These are phyloP conservation scores for Candida succiphila DNA, from an alignment of 805 yeast genomes.

Conservation along the genomic window DNA sequence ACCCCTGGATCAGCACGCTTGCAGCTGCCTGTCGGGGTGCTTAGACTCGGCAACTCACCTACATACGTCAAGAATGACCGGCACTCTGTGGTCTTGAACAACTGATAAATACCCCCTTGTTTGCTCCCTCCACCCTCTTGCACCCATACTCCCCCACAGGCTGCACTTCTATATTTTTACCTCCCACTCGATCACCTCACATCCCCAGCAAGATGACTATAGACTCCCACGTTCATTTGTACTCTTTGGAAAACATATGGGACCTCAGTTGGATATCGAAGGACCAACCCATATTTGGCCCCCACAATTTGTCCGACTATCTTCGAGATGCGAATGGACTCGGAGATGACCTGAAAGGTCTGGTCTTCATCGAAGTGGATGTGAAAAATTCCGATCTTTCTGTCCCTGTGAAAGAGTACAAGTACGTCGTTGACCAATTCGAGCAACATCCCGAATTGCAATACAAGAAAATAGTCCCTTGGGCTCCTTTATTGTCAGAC, in stretches of 20 bases:
- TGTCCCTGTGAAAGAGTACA: conserved; percentile 15
- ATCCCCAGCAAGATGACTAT: too few species aligned
- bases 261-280: conserved; percentile 25
- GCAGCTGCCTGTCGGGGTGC: too few species aligned
- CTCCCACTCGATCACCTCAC: too few species aligned
- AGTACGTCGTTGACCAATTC: conserved; percentile 13
- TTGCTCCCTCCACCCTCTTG: too few species aligned
- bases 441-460: conserved; percentile 4
- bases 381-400: conserved; percentile 17
- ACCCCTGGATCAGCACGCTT: too few species aligned
- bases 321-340: conserved; percentile 1
- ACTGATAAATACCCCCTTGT: too few species aligned
- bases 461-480: conserved; percentile 25
- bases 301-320: conserved; percentile 21
- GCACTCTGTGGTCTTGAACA: too few species aligned
- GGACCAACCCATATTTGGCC: conserved; percentile 15
- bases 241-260: conserved; percentile 13
- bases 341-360: conserved; percentile 14
- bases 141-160: too few species aligned
- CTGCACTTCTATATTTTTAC: too few species aligned
- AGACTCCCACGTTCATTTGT: conserved; percentile 30
- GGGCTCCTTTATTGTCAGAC: conserved; percentile 34
- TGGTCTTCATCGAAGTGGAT: conserved; percentile 27
- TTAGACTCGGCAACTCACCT: too few species aligned
- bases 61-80: too few species aligned